phyloP scores from a whole-genome alignment of 768 basidiomycete genomes.

The Dacryopinax spathularia region DNA sequence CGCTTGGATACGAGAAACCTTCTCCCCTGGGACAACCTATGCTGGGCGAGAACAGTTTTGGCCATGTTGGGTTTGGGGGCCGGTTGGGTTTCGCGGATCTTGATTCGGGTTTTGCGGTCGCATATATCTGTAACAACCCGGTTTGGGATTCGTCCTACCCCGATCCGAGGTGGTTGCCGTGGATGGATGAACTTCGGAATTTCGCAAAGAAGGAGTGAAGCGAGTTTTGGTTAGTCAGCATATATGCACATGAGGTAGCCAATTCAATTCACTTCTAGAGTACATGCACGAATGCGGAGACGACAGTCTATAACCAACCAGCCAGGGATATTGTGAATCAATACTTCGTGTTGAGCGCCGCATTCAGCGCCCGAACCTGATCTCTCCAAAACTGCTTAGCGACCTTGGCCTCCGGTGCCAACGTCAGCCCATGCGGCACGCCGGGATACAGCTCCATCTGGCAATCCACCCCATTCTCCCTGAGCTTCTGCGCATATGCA shows the following conservation, averaged over 20 bases:
- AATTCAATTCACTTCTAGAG: too few relatives aligned
- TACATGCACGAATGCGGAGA: too few relatives aligned
- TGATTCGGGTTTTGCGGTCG: background rate
- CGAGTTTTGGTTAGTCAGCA: too few relatives aligned
- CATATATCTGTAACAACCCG: background rate
- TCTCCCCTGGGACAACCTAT: background rate
- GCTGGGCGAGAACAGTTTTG: background rate
- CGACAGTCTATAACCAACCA: too few relatives aligned
- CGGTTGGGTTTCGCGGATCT: background rate
- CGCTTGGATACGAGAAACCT: background rate
- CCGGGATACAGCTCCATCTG: background rate
- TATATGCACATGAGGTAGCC: too few relatives aligned
- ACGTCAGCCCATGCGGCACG: background rate
- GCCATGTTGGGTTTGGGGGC: background rate
- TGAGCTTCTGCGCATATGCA: background rate
- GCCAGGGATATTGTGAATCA: too few relatives aligned
- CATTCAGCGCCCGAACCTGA: background rate
- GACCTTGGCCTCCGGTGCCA: background rate
- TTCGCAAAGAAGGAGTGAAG: background rate
- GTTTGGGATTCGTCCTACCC: background rate
- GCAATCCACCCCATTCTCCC: background rate
- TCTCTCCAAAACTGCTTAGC: background rate
- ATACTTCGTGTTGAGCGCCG: background rate
- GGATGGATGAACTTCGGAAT: background rate
- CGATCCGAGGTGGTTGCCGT: background rate